These are phyloP conservation scores for Tetraselmis chui DNA, from an alignment of 139 green algal genomes.

Conservation along the genomic window DNA sequence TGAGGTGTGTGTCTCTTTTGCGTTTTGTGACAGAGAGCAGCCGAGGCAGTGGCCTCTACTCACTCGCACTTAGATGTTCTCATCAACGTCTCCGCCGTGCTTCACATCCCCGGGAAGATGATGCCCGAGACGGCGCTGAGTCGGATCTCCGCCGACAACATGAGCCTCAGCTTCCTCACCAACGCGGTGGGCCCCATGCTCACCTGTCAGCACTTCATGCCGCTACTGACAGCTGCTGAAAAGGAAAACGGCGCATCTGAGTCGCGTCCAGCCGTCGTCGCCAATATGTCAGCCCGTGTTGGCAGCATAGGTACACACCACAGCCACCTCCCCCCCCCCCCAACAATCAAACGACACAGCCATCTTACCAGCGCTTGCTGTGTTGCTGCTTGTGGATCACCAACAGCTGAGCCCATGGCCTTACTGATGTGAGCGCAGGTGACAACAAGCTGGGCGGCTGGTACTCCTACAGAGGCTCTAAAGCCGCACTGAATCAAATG, in stretches of 20 bases:
- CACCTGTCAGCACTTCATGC: conserved; percentile 47
- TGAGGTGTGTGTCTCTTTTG: too few species aligned
- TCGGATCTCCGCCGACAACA: conserved; percentile 32
- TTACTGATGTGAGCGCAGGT: background rate
- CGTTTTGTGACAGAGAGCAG: conserved; percentile 28
- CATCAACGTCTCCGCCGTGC: conserved; percentile 60
- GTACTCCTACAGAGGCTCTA: conserved; percentile 70
- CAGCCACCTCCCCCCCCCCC: background rate
- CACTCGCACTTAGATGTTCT: conserved; percentile 52
- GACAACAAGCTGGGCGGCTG: conserved; percentile 65
- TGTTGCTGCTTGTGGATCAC: too few species aligned
- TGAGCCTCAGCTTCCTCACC: conserved; percentile 41
- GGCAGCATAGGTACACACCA: conserved; percentile 41
- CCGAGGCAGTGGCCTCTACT: conserved; percentile 15
- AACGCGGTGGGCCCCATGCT: conserved; percentile 77
- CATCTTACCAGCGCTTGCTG: background rate
- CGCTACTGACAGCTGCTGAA: conserved; percentile 31
- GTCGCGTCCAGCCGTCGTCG: conserved; percentile 47
- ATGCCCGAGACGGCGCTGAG: conserved; percentile 55
- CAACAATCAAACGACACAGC: background rate
- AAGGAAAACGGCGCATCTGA: conserved; percentile 17
- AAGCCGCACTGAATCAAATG: conserved; percentile 80
- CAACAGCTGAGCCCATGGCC: background rate
- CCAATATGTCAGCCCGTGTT: conserved; percentile 69
- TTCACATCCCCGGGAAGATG: conserved; percentile 45